Conservation (phyloP, 768 basidiomycete species). For the Leccinum subgranulosum region DNA sequence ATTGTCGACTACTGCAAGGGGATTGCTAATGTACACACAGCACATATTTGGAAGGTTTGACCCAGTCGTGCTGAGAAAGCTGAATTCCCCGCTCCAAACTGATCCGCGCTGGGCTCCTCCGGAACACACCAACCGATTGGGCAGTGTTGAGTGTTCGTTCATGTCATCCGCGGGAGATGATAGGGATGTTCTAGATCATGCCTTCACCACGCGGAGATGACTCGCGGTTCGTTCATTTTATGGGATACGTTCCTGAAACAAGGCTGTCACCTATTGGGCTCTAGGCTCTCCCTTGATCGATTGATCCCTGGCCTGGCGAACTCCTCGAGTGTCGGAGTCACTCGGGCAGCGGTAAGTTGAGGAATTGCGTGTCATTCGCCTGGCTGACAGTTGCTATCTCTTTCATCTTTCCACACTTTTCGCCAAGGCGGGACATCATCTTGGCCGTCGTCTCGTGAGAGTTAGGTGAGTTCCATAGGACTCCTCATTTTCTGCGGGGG, state of each 20-base stretch:
- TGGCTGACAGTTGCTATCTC: background rate
- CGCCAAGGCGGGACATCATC: background rate
- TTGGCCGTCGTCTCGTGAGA: background rate
- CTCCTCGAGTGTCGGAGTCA: background rate
- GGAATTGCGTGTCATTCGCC: background rate
- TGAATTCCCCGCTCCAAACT: conserved; percentile 3
- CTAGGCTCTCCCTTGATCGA: background rate
- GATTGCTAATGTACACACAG: conserved; percentile 4
- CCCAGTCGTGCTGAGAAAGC: conserved; percentile 1
- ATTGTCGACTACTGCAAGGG: conserved; percentile 1
- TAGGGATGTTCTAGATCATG: background rate
- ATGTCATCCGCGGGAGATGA: conserved; percentile 3
- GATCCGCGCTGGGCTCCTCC: conserved; percentile 8
- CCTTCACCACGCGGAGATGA: conserved; percentile 12
- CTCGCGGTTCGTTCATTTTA: background rate
- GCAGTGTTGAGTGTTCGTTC: conserved; percentile 1
- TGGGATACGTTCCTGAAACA: background rate
- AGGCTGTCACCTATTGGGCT: background rate
- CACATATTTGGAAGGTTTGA: conserved; percentile 12
- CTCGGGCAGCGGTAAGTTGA: background rate
- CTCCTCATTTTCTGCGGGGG: background rate
- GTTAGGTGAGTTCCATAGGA: background rate
- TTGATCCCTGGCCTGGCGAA: background rate
- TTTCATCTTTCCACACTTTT: background rate
- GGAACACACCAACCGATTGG: background rate